Conservation (phyloP, 73 alveolate species). For the Tetrahymena malaccensis region DNA sequence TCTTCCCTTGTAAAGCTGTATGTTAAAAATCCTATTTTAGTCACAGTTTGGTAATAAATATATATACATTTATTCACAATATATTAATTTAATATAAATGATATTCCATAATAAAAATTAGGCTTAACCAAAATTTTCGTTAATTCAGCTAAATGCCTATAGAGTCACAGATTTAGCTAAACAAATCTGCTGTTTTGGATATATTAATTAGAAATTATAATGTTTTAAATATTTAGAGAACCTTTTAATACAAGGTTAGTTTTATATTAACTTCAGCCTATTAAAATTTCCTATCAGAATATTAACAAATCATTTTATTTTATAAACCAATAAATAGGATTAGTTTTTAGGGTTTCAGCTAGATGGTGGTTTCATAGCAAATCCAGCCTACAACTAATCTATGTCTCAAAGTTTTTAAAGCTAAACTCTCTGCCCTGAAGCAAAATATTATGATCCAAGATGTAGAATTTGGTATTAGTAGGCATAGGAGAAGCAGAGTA, state of each 20-base stretch:
- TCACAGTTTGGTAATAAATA: not conserved
- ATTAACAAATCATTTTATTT: not conserved
- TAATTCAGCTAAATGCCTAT: not conserved
- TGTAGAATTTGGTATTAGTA: not conserved
- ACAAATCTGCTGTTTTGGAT: not conserved
- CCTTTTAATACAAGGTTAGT: not conserved
- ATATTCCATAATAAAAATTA: not conserved
- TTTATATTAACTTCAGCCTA: not conserved
- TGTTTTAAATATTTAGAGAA: not conserved
- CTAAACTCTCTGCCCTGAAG: not conserved
- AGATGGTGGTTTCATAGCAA: not conserved
- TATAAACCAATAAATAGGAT: not conserved
- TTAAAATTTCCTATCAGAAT: not conserved
- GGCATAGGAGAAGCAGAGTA: not conserved
- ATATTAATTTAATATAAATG: not conserved
- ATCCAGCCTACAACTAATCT: not conserved
- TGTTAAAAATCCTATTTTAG: not conserved
- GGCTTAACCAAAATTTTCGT: not conserved
- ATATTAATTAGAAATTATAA: not conserved
- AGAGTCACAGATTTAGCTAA: not conserved
- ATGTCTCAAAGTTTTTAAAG: not conserved
- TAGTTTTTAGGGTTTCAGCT: not conserved
- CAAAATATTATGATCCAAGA: not conserved
- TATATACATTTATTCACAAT: not conserved
- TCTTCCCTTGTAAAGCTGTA: not conserved